phyloP scores from a whole-genome alignment of 345 rosid genomes.

The Eutrema japonicum region DNA sequence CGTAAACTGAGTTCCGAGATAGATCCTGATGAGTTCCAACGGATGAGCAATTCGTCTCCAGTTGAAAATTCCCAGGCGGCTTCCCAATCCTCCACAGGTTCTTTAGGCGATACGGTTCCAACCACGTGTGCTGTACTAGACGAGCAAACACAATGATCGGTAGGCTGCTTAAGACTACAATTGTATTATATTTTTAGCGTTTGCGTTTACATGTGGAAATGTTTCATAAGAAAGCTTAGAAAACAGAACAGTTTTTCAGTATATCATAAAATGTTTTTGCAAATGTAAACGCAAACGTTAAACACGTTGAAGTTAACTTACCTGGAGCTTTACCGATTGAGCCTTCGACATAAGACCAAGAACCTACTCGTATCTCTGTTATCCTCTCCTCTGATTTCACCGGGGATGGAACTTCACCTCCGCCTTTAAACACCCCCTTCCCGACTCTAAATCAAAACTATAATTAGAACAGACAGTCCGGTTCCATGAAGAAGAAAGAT shows the following conservation, averaged over 20 bases:
- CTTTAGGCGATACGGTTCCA: constrained; percentile 77
- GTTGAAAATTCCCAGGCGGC: constrained; percentile 82
- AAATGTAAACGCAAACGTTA: not conserved
- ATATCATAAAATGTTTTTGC: not conserved
- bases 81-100: constrained; percentile 58
- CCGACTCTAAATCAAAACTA: constrained; percentile 58
- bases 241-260: not conserved
- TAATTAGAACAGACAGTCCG: constrained; percentile 1
- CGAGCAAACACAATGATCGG: constrained; percentile 35
- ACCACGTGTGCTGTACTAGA: constrained; percentile 92
- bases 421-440: constrained; percentile 84
- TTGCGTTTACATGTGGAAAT: not conserved
- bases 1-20: constrained; percentile 45
- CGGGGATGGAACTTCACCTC: constrained; percentile 69
- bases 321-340: constrained; percentile 94
- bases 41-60: constrained; percentile 68
- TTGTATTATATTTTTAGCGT: no score
- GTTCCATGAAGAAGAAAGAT: not conserved
- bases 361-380: constrained; percentile 82
- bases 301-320: constrained; percentile 40
- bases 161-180: not conserved
- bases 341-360: constrained; percentile 87
- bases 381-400: constrained; percentile 77
- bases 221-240: not conserved
- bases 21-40: constrained; percentile 53